A percentile compares a stretch with the other conserved stretches of the same genome.
Evolutionary conservation across 306 rosid species (phyloP).

Genomic region (Astragalus glycyphyllos): DNA sequence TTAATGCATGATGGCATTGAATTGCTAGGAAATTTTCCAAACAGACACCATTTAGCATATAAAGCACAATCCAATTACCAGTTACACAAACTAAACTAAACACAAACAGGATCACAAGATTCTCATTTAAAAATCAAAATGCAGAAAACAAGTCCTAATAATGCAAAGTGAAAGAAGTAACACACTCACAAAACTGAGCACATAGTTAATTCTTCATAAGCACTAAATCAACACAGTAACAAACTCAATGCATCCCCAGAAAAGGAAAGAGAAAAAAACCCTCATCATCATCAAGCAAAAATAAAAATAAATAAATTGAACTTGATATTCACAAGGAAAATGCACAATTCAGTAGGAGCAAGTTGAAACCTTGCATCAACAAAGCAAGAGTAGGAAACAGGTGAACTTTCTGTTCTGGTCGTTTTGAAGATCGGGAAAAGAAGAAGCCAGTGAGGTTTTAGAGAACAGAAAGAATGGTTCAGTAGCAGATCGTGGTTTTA

Average conservation of each 20-base stretch:
- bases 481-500: not conserved
- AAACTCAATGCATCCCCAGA: not conserved
- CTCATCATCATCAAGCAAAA: not conserved
- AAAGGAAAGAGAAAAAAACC: not conserved
- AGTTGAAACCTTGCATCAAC: conserved; percentile 27
- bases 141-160: conserved; percentile 15
- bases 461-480: not conserved
- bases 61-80: no score
- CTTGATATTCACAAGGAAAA: conserved; percentile 22
- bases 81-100: no score
- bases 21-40: no score
- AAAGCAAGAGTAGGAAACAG: conserved; percentile 10
- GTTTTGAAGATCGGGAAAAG: conserved; percentile 24
- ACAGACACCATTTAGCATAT: no score
- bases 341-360: conserved; percentile 26
- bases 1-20: no score
- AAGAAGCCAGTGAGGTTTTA: not conserved
- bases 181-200: conserved; percentile 6
- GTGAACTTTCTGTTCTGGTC: conserved; percentile 4
- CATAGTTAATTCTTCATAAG: not conserved
- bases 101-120: no score
- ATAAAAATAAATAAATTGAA: not conserved
- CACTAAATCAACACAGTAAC: conserved; percentile 28
- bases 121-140: no score
- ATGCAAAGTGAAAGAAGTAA: conserved; percentile 32